Base-by-base conservation (phyloP, 305 asterid species). In the Striga hermonthica region DNA sequence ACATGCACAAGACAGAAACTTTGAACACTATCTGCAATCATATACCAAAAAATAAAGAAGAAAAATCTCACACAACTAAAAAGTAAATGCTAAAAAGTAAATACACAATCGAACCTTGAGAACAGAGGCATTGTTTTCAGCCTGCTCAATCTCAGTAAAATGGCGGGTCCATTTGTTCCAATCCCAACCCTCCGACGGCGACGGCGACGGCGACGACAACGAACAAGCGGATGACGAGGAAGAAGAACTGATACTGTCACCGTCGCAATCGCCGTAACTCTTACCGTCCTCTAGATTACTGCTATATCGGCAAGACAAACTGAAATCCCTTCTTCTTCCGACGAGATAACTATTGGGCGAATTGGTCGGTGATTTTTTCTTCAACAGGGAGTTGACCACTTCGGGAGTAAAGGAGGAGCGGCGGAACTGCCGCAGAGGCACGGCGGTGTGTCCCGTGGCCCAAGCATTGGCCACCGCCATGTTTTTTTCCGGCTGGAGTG, bases 161-260 rank as follows among this genome's bases (percentile, higher is more conserved):
- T 92, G 83, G 71, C 90, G 87, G 12, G 83, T 85, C 98, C 98
- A 92, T 68, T 82, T 72, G 66, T 82, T 87, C 98, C 98, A 90
- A 81, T 92, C 94, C 98, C 97, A 92, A 60, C 81, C 91, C 3
- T 79, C 72, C 34, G 77, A 45, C 0, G 84, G 65, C 34, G 70
- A 61, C 40, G 82, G 72, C 3, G 76, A 76, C 13, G 84, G 65
- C 34, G 70, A 61, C 40, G 82, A 72, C 3, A 75, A 76, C 13
- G 76, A 75, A 60, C 70, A 79, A 3, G 75, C 52, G 13, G 72
- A 14, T 0, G 57, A 60, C 34, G 82, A 72, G 60, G 81, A 74
- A 59, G 62, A 9, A 22, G 50, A 64, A 22, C 41, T 71, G 67
- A 53, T 50, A 68, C 48, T 50, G 65, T 63, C 60, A 62, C 45